Evolutionary conservation across 805 yeast genomes (phyloP).

Genomic region (Alloascoidea africana): DNA sequence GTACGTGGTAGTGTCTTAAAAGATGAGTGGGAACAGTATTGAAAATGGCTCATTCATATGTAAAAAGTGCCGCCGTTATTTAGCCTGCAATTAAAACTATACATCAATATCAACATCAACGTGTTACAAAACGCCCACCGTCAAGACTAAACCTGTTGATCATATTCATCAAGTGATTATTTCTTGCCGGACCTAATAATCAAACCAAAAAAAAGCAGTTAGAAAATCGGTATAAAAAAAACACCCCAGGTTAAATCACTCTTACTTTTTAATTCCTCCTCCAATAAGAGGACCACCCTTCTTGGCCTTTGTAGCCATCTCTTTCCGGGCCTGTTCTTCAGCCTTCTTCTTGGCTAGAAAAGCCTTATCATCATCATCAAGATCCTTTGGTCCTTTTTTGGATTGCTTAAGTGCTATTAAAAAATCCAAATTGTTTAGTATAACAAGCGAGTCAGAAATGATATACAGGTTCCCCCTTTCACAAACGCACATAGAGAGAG

Average conservation of each 20-base stretch:
- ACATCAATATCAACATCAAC: no score
- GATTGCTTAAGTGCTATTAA: conserved; percentile 50
- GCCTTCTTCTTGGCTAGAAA: conserved; percentile 91
- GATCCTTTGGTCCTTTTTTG: conserved; percentile 62
- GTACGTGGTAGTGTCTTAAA: no score
- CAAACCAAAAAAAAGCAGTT: neutral
- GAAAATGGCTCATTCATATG: no score
- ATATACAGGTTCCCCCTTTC: neutral
- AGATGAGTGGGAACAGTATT: no score
- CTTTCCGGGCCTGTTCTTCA: conserved; percentile 87
- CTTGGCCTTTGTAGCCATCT: conserved; percentile 72
- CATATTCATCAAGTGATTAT: no score
- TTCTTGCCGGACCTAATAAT: conserved; percentile 11
- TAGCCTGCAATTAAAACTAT: no score
- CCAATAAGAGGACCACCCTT: conserved; percentile 86
- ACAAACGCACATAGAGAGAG: neutral
- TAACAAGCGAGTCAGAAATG: neutral
- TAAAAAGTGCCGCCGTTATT: no score
- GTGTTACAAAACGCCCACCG: no score
- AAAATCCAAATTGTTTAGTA: conserved; percentile 2
- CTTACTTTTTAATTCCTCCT: conserved; percentile 86
- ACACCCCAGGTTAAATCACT: conserved; percentile 1
- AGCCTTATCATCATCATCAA: conserved; percentile 74
- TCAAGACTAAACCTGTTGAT: no score
- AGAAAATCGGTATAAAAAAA: conserved; percentile 1